Percentiles rank a stretch among this genome's conserved stretches.
Conservation (phyloP, 2,329 filamentous ascomycete genomes). For the Ophiostoma quercus region DNA sequence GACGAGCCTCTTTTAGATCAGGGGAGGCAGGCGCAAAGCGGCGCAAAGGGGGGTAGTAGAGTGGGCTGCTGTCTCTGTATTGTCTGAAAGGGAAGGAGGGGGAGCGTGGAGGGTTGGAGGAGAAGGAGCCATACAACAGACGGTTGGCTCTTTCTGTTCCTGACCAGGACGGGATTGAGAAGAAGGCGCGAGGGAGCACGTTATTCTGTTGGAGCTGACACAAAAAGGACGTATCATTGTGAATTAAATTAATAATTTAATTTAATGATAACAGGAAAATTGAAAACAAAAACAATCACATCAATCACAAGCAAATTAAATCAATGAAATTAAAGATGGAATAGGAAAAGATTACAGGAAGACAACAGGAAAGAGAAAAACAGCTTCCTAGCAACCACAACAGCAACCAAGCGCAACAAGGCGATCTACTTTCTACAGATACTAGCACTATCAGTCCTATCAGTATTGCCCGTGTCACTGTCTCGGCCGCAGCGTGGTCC, state of each 20-base stretch:
- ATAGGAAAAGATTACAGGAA: background rate
- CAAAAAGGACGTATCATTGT: background rate
- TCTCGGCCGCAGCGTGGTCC: background rate
- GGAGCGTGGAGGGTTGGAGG: background rate
- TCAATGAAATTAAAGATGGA: background rate
- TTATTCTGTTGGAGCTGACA: conserved; percentile 1
- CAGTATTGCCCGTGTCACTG: conserved; percentile 3
- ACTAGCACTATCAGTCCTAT: background rate
- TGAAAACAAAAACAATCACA: background rate
- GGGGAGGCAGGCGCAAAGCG: conserved; percentile 8
- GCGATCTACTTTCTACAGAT: background rate
- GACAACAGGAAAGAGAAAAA: background rate
- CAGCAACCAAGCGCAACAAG: conserved; percentile 1
- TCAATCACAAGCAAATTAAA: conserved; percentile 8
- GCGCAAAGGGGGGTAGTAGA: background rate
- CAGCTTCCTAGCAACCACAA: background rate
- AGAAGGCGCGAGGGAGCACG: conserved; percentile 7
- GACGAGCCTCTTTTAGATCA: conserved; percentile 1
- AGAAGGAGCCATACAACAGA: background rate
- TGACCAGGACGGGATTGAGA: background rate
- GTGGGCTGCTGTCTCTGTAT: background rate
- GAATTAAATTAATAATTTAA: background rate
- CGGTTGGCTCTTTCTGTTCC: background rate
- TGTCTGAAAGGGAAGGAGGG: background rate
- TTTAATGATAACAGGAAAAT: background rate